Base-by-base conservation (phyloP, 768 basidiomycete genomes). In the Mycena galericulata region DNA sequence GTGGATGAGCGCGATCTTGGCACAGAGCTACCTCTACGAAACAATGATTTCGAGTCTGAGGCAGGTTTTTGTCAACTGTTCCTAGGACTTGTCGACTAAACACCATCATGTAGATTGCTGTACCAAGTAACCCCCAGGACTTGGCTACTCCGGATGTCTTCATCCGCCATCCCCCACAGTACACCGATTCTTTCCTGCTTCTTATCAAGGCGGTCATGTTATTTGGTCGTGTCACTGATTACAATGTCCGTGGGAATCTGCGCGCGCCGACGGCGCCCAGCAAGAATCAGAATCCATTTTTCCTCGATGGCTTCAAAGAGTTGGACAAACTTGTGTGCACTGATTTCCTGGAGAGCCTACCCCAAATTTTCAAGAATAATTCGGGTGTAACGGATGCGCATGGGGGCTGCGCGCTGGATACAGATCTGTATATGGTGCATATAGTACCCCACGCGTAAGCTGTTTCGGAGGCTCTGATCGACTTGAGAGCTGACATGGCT, bases 381-480 rank as follows among this genome's bases (percentile, higher is more conserved):
- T 83, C 80, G 61, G 90, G 87, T n/a, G 86, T 89, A 62, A 86
- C 83, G 62, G 90, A 92, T 62, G 79, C 84, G 41, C 83, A 87
- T 45, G 87, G 88, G 43, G 88, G 86, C 51, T 85, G 85, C 36
- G 84, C 82, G 11, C 80, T 95, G 43, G 93, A 96, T 75, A 94
- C 92, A 2, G 94, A 96, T 76, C 80, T 96, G 63, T 95, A 93
- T 76, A 89, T 95, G 91, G 93, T 93, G 43, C 93, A 95, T 74
- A 85, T 95, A 46, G 86, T 94, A 67, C 94, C 94, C 22, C 91
- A 96, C 76, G 94, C 94, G 93, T 94, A 79, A 78, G 91, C 86
- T 15, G 38, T 63, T 62, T 68, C 65, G 59, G n/a, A 26, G 40
- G 54, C 50, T 47, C 24, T 40, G 64, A 61, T 49, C 34, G 66